phyloP scores from a whole-genome alignment of 1,284 basidiomycete species.

The Amylostereum areolatum region DNA sequence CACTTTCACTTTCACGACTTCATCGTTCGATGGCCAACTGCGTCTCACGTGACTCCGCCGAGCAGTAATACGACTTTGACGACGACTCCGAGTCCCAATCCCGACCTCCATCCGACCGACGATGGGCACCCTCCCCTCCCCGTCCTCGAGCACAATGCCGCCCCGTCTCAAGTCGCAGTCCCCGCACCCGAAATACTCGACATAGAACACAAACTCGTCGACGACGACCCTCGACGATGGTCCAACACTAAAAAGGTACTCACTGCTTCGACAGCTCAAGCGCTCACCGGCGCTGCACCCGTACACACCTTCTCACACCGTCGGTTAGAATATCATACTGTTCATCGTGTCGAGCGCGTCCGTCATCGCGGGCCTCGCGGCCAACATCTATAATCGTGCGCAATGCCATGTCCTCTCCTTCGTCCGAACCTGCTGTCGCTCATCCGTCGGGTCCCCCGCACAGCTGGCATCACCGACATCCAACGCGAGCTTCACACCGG shows the following conservation, averaged over 20 bases:
- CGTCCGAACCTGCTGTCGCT: not conserved
- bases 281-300: not conserved
- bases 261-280: not conserved
- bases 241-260: constrained; percentile 56
- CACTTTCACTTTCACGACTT: too few relatives aligned
- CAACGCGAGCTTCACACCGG: constrained; percentile 59
- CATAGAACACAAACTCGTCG: constrained; percentile 64
- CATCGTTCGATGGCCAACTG: too few relatives aligned
- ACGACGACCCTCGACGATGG: constrained; percentile 79
- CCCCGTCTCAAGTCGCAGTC: too few relatives aligned
- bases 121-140: too few relatives aligned
- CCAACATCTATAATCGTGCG: constrained; percentile 67
- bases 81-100: too few relatives aligned
- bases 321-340: constrained; percentile 44
- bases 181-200: constrained; percentile 23
- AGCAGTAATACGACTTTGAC: too few relatives aligned
- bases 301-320: constrained; percentile 1
- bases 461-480: constrained; percentile 65
- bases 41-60: too few relatives aligned
- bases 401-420: constrained; percentile 1
- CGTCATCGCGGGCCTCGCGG: constrained; percentile 64
- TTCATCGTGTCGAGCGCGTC: constrained; percentile 53
- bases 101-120: too few relatives aligned
- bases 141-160: too few relatives aligned
- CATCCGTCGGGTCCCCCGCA: not conserved